phyloP scores from a whole-genome alignment of 345 rosid genomes.

The Cardamine chenopodiifolia region DNA sequence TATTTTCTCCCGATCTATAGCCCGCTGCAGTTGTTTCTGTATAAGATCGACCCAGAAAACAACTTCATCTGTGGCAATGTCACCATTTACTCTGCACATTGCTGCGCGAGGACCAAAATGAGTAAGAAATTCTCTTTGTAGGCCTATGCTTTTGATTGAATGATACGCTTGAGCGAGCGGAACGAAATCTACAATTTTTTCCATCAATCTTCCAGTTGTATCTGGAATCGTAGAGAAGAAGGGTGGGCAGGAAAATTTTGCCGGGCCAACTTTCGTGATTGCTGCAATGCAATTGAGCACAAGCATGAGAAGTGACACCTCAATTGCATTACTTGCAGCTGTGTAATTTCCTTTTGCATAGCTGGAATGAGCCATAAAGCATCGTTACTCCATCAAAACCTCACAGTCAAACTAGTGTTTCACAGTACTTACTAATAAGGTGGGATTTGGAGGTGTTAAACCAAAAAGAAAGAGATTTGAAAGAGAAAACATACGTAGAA shows the following conservation, averaged over 20 bases:
- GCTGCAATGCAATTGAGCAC: slow-evolving; percentile 81
- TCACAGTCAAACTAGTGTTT: slow-evolving; percentile 17
- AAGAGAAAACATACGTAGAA: slow-evolving; percentile 53
- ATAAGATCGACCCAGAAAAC: slow-evolving; percentile 93
- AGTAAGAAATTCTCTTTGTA: slow-evolving; percentile 82
- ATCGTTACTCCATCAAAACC: slow-evolving; percentile 30
- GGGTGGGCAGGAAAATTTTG: slow-evolving; percentile 78
- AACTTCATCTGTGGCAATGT: slow-evolving; percentile 71
- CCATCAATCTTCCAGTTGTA: slow-evolving; percentile 82
- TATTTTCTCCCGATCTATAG: slow-evolving; percentile 94
- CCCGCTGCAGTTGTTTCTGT: slow-evolving; percentile 79
- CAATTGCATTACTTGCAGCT: slow-evolving; percentile 57
- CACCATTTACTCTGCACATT: slow-evolving; percentile 67
- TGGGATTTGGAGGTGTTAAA: slow-evolving; percentile 1
- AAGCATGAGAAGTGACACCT: slow-evolving; percentile 81
- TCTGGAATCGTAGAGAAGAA: slow-evolving; percentile 75
- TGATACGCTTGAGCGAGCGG: slow-evolving; percentile 71
- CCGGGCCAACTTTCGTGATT: slow-evolving; percentile 79
- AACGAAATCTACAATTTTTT: slow-evolving; percentile 74
- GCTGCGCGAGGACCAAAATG: slow-evolving; percentile 97
- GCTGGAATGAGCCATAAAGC: slow-evolving; percentile 49
- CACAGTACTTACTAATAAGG: slow-evolving; percentile 17
- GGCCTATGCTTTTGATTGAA: slow-evolving; percentile 75
- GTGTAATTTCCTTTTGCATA: slow-evolving; percentile 50
- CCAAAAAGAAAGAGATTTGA: slow-evolving; percentile 32